Conservation (phyloP, 73 alveolate genomes). For the Paramecium sonneborni region DNA sequence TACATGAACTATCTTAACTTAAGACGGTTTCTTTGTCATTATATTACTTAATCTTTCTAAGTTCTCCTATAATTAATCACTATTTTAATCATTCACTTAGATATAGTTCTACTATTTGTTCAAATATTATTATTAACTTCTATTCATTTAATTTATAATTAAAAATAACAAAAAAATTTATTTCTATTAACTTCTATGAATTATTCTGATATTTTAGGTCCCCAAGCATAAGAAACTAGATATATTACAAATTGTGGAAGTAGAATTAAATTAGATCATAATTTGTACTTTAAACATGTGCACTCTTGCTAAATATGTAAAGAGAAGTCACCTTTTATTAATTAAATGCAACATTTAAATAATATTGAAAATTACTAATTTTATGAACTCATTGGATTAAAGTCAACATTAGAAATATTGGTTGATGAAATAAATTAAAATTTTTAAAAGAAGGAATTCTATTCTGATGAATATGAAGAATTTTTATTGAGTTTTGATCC, state of each 20-base stretch:
- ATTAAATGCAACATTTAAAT: not conserved
- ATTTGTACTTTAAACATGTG: not conserved
- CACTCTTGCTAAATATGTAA: not conserved
- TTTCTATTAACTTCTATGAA: too few relatives aligned
- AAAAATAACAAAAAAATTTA: not conserved
- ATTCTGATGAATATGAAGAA: not conserved
- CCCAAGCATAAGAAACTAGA: not conserved
- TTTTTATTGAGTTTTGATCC: not conserved
- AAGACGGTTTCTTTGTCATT: not conserved
- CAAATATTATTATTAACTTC: conserved; percentile 28
- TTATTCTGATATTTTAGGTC: not conserved
- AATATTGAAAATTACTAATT: not conserved
- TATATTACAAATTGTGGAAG: not conserved
- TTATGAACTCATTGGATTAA: not conserved
- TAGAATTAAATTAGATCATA: not conserved
- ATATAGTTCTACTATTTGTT: not conserved
- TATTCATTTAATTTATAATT: not conserved
- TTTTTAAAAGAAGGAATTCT: not conserved
- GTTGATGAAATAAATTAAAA: not conserved
- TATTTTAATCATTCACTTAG: not conserved
- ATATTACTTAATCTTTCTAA: not conserved
- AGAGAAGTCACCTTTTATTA: not conserved
- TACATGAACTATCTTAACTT: not conserved
- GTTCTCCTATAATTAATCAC: not conserved
- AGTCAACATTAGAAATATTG: not conserved